Evolutionary conservation across 2,329 filamentous ascomycete species (phyloP), one percentile per base, ranked within the genome.

Genomic region (Fusarium sp.): DNA sequence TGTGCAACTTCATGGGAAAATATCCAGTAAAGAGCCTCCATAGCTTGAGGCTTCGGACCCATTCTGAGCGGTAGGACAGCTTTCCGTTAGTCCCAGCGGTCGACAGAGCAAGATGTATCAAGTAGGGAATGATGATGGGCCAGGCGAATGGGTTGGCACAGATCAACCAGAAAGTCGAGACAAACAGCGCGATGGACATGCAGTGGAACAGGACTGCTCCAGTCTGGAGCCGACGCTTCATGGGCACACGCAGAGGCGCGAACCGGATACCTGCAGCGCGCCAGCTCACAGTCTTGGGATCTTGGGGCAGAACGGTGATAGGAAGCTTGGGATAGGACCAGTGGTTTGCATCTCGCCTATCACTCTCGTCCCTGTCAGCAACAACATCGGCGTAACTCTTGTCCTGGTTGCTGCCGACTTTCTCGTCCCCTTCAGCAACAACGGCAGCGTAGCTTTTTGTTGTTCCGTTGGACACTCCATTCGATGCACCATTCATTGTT

Each of bases 1-100:
- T 92, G 78, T 98, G 93, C 35, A 99, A 83, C 53, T 85, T 85
- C 43, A 93, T 92, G 4, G 95, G 95, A 72, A 96, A 99, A 79
- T 98, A 99, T 14, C 87, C 91, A 23, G 91, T 93, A 72, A 97
- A 98, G 41, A 96, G 84, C 33, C 85, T 90, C 94, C 94, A 99
- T 39, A 96, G 78, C 27, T 85, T 86, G 44, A 90, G 83, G 11
- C 84, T 86, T 15, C 94, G 88, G 59, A 94, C 78, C 72, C 90
- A 86, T 57, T 92, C 85, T 35, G 87, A 93, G 53, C 95, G 90
- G 70, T 88, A 87, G 4, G 82, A 84, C 25, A 97, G 83, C 37
- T 84, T 86, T 37, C 94, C 94, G 45, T 92, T 89, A 3, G 87
- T 90, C 14, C 88, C 85, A 15, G 90, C 89, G 41, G 87, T 89